These are phyloP conservation scores for Cadophora sp. DNA, from an alignment of 2,329 filamentous ascomycete genomes.

Conservation along the genomic window DNA sequence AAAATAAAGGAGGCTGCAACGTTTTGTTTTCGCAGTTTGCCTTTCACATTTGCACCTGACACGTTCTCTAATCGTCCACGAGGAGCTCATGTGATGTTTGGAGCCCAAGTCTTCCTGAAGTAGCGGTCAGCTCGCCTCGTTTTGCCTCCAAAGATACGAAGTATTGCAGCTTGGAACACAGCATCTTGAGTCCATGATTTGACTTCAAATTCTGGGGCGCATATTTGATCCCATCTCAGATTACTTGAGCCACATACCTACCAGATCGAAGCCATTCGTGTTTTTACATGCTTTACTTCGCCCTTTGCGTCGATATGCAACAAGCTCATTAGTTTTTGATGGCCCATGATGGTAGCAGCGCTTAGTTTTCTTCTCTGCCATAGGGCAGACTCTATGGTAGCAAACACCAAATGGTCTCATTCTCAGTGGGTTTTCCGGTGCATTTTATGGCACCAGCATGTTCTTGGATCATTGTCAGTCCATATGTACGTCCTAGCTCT, in stretches of 20 bases:
- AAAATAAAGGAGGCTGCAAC: no score
- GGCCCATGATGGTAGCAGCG: no score
- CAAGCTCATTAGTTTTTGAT: no score
- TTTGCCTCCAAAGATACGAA: neutral
- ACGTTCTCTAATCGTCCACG: neutral
- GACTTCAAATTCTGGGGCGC: neutral
- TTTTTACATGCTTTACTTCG: no score
- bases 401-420: neutral
- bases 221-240: neutral
- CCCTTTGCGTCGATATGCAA: no score
- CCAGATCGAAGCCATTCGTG: neutral
- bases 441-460: neutral
- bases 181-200: neutral
- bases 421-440: neutral
- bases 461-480: neutral
- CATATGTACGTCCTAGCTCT: neutral
- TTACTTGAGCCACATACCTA: neutral
- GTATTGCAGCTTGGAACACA: neutral
- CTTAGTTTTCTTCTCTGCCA: no score
- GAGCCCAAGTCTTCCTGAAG: neutral
- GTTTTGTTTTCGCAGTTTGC: no score
- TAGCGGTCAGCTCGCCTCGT: slow-evolving; percentile 1
- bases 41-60: neutral
- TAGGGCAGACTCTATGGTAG: neutral
- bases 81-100: neutral